Evolutionary conservation across 1,139 yeast species (phyloP), one percentile per base, ranked within the genome.

Genomic region (Sugiyamaella castrensis): DNA sequence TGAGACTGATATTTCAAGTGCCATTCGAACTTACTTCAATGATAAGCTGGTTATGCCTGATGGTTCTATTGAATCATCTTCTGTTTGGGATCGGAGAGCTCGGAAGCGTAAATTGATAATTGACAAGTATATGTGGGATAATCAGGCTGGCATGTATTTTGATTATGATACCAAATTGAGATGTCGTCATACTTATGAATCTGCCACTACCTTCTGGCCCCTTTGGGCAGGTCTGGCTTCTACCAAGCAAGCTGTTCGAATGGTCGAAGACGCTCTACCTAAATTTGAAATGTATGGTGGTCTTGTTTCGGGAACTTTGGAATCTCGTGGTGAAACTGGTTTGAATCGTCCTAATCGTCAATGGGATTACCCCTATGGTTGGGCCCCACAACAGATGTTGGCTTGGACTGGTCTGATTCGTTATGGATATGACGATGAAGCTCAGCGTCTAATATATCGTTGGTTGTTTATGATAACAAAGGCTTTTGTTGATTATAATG

Each of bases 301-400:
- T 1, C 68, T 92, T 16, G 96, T 81, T 1, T 85, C 96, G 0
- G 95, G 98, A 37, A 85, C 96, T 0, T 77, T 81, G 57, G 68
- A 76, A 58, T 82, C 92, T 4, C 74, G 96, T 52, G 97, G 97
- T 27, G 80, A 73, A 13, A 72, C 86, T 29, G 81, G 85, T 1
- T 67, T 87, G 29, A 73, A 78, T 46, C 74, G 91, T 58, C 96
- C 96, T 24, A 81, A 87, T 31, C 78, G 98, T 67, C 98, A 92
- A 71, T 92, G 98, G 98, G 98, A 92, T 67, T 92, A 84, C 65
- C 98, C 98, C 6, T 88, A 74, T 63, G 98, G 98, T 4, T 92
- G 98, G 98, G 97, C 98, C 0, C 98, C 98, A 1, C 98, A 94
- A 66, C 98, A 92, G 67, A 87, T 92, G 16, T 70, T 92, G 48